Evolutionary conservation across 306 rosid genomes (phyloP).

Genomic region (Pueraria montana): DNA sequence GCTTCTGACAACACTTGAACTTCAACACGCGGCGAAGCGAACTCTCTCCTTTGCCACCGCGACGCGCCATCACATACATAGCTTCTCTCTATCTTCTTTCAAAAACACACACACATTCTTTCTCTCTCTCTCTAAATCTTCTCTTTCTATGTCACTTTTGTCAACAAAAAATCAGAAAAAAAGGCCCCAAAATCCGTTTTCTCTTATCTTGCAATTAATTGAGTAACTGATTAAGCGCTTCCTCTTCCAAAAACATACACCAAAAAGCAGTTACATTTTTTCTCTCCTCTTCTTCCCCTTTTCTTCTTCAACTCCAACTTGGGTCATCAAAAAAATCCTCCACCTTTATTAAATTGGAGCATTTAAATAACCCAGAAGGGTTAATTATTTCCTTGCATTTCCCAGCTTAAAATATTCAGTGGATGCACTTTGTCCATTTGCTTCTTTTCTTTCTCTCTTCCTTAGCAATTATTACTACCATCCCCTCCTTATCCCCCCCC

Average conservation of each 20-base stretch:
- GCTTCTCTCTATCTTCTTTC: neutral
- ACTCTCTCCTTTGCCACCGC: conserved; percentile 53
- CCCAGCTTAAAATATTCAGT: neutral
- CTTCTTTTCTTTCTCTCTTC: neutral
- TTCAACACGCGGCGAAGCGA: conserved; percentile 76
- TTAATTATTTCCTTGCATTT: neutral
- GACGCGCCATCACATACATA: conserved; percentile 20
- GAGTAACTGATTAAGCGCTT: conserved; percentile 29
- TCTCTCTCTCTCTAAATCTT: neutral
- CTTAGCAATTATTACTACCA: neutral
- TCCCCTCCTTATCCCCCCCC: neutral
- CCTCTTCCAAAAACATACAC: neutral
- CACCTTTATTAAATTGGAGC: conserved; percentile 27
- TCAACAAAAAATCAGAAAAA: neutral
- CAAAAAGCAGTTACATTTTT: conserved; percentile 31
- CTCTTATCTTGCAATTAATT: conserved; percentile 1
- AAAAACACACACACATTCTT: neutral
- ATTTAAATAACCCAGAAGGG: conserved; percentile 5
- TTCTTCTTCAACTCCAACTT: neutral
- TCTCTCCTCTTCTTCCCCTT: no score
- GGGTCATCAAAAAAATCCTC: conserved; percentile 13
- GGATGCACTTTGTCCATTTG: conserved; percentile 30
- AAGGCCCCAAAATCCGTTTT: conserved; percentile 28
- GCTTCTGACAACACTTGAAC: conserved; percentile 42
- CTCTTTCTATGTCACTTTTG: neutral